Evolutionary conservation across 345 rosid genomes (phyloP), one percentile per base, ranked within the genome.

Genomic region (Cardamine resedifolia): DNA sequence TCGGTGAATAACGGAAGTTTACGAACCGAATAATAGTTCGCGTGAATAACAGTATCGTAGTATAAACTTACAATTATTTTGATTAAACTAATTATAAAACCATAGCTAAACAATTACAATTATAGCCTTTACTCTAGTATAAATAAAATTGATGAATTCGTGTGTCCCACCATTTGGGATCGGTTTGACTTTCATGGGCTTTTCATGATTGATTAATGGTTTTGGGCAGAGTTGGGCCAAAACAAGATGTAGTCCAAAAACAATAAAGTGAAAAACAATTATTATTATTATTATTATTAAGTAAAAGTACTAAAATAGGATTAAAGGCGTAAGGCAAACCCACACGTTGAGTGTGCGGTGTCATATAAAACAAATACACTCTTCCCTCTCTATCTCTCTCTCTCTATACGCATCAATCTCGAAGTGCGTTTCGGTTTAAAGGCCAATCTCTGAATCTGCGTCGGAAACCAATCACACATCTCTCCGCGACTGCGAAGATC

Each of bases 291-390:
- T 44, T 16, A 3, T 36, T 6, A 16, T 3, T 6, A 14, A 26
- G 14, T 12, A 5, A 53, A 11, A 6, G 7, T 7, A 36, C 34
- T 10, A 63, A 72, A 53, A 72, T 30, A 57, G 55, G 71, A 65
- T 66, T 28, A 31, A 61, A 20, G 49, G 69, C 64, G 58, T 43
- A 68, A 75, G 44, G 72, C 78, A 68, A 58, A 6, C 74, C 64
- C 79, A 76, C 27, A 62, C 52, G 79, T 76, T 28, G 70, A 16
- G 57, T 30, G 63, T 64, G 77, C 50, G 58, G 77, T 68, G 79
- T 61, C 64, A 75, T 61, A 61, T 31, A 55, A 45, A 18, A 23
- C 30, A 26, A 28, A 51, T 14, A 60, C 70, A 61, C 70, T 16
- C 62, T 52, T 69, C 66, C 8, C 38, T 9, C 52, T 44, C 19